phyloP scores from a whole-genome alignment of 2,329 filamentous ascomycete genomes.

The Onygenales sp. region DNA sequence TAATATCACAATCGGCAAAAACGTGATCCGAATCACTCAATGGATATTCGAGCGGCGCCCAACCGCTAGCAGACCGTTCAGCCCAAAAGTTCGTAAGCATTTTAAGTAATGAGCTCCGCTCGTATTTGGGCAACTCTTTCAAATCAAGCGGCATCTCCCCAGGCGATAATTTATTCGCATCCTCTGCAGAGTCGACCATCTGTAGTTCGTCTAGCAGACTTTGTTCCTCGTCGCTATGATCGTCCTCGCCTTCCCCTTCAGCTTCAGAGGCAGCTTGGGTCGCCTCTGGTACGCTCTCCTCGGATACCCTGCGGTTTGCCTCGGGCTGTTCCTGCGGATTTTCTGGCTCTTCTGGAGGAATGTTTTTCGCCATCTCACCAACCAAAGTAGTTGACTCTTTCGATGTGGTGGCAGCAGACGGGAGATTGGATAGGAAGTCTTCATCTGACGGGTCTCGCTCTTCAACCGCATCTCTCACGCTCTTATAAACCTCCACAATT shows the following conservation, averaged over 20 bases:
- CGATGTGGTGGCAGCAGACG: constrained; percentile 4
- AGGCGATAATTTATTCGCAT: constrained; percentile 40
- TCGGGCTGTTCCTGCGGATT: constrained; percentile 21
- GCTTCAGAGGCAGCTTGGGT: constrained; percentile 52
- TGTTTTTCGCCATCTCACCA: constrained; percentile 19
- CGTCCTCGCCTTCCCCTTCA: constrained; percentile 59
- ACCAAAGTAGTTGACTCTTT: constrained; percentile 11
- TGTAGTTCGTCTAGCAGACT: constrained; percentile 58
- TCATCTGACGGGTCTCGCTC: constrained; percentile 63
- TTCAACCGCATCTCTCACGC: constrained; percentile 85
- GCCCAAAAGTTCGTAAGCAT: constrained; percentile 98
- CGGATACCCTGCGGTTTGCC: constrained; percentile 21
- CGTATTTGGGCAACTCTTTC: constrained; percentile 78
- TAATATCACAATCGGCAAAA: constrained; percentile 93
- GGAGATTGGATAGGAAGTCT: constrained; percentile 27
- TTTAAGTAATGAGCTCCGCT: constrained; percentile 88
- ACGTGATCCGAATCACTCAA: constrained; percentile 83
- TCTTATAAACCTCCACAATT: constrained; percentile 90
- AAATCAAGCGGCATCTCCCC: constrained; percentile 48
- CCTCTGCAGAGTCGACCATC: constrained; percentile 40
- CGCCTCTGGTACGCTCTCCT: constrained; percentile 32
- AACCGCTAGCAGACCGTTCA: constrained; percentile 89
- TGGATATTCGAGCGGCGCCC: constrained; percentile 87
- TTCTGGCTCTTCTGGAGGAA: constrained; percentile 26
- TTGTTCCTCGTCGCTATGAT: constrained; percentile 62